Percentiles rank a stretch among this genome's conserved stretches.
These are phyloP conservation scores for Entomortierella beljakovae DNA, from an alignment of 192 early-diverging fungal species.

Conservation along the genomic window DNA sequence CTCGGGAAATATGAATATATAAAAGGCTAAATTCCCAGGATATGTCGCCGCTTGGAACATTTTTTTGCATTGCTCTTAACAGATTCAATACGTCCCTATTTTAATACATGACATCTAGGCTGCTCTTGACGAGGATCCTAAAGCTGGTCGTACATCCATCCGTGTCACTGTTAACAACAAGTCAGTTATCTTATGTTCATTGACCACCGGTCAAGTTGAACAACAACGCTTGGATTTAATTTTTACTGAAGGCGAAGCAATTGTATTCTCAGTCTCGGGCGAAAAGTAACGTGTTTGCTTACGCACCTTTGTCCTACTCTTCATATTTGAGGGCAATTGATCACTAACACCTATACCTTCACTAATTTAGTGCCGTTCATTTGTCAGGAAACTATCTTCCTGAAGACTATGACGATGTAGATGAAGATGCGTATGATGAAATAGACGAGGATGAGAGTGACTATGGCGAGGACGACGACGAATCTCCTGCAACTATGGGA, in stretches of 20 bases:
- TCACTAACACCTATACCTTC: no score
- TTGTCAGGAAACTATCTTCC: slow-evolving; percentile 76
- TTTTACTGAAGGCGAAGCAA: slow-evolving; percentile 84
- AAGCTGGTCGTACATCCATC: slow-evolving; percentile 72
- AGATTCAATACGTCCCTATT: no score
- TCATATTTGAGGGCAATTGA: no score
- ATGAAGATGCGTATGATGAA: slow-evolving; percentile 35
- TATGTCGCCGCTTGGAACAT: no score
- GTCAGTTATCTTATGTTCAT: slow-evolving; percentile 83
- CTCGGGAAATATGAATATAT: no score
- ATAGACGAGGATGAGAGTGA: slow-evolving; percentile 22
- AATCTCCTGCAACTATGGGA: slow-evolving; percentile 26
- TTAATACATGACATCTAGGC: no score
- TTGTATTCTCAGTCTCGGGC: slow-evolving; percentile 81
- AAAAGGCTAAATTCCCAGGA: no score
- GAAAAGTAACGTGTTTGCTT: slow-evolving; percentile 57
- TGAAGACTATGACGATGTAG: slow-evolving; percentile 40
- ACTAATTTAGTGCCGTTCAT: slow-evolving; percentile 59
- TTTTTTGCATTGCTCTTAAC: no score
- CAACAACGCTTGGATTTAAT: slow-evolving; percentile 78
- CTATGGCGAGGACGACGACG: slow-evolving; percentile 8
- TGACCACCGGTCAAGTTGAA: slow-evolving; percentile 78
- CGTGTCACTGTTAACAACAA: slow-evolving; percentile 75
- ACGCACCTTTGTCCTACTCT: not conserved
- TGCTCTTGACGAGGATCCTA: slow-evolving; percentile 68